Base-by-base conservation (phyloP, 2,329 filamentous ascomycete genomes). In the Penicillium janthinellum region DNA sequence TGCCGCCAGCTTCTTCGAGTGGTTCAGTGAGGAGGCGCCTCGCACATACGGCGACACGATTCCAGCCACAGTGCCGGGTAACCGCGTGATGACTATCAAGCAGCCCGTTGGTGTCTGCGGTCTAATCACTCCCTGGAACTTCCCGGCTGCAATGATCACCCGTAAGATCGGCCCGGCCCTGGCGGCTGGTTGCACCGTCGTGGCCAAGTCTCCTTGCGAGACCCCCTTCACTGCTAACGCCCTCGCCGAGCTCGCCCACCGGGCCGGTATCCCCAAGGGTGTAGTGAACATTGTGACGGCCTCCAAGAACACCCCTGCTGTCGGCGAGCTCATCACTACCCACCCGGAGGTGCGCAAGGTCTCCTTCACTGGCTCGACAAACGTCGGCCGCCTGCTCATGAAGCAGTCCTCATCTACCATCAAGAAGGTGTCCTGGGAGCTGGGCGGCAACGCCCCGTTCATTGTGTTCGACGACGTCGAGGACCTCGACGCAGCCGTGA, bases 391-490 rank as follows among this genome's bases (percentile, higher is more conserved):
- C 66, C 78, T 97, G 79, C 86, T 99, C 56, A 96, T 97, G 92
- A 90, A 90, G 80, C 93, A 97, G 77, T 89, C 90, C 11, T 86
- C 92, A 0, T 84, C 86, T 42, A 96, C 92, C 0, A 80, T 92
- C 31, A 98, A 98, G 84, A 91, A 91, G 73, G 81, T 91, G 1
- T 95, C 91, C 0, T 90, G 96, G 75, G 94, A 98, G 75, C 88
- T 98, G 1, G 94, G 94, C 56, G 95, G 94, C 50, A 98, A 98
- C 75, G 91, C 94, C 0, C 94, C 94, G 1, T 96, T 97, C 74
- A 97, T 98, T 66, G 92, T 98, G 37, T 98, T 98, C 72, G 92
- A 98, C 71, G 94, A 98, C 71, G 75, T 76, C 15, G 91, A 94
- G 20, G 91, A 98, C 72, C 79, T 98, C 20, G 93, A 97, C 60